These are phyloP conservation scores for Backusella morwellensis DNA, from an alignment of 192 early-diverging fungal genomes.

Conservation along the genomic window DNA sequence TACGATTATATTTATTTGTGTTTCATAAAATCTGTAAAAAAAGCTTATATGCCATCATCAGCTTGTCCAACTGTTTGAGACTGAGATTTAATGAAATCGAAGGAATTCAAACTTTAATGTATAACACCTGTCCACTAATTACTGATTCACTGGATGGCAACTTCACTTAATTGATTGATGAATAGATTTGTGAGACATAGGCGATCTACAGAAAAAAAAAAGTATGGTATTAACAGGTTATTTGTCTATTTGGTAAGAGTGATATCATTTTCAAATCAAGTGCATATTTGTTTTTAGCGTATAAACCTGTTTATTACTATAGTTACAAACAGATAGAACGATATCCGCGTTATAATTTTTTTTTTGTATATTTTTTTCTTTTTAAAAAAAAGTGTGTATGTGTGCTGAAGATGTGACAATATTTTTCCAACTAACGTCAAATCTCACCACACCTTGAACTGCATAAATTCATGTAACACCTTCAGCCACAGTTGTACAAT, in stretches of 20 bases:
- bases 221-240: background rate
- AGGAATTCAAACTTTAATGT: background rate
- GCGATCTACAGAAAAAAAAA: slow-evolving; percentile 1
- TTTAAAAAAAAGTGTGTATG: background rate
- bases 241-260: background rate
- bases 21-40: background rate
- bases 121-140: background rate
- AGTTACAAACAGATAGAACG: background rate
- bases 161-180: background rate
- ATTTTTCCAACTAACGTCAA: background rate
- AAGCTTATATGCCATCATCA: background rate
- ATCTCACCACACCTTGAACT: background rate
- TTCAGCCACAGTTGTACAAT: slow-evolving; percentile 1
- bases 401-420: background rate
- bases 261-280: background rate
- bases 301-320: background rate
- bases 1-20: slow-evolving; percentile 1
- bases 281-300: slow-evolving; percentile 1
- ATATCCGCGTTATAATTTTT: background rate
- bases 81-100: background rate
- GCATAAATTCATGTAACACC: background rate
- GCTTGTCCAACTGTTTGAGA: background rate
- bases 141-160: background rate
- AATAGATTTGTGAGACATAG: background rate
- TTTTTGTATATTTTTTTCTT: background rate